Evolutionary conservation across 75 land plant species (phyloP).

Genomic region (Picea glauca): DNA sequence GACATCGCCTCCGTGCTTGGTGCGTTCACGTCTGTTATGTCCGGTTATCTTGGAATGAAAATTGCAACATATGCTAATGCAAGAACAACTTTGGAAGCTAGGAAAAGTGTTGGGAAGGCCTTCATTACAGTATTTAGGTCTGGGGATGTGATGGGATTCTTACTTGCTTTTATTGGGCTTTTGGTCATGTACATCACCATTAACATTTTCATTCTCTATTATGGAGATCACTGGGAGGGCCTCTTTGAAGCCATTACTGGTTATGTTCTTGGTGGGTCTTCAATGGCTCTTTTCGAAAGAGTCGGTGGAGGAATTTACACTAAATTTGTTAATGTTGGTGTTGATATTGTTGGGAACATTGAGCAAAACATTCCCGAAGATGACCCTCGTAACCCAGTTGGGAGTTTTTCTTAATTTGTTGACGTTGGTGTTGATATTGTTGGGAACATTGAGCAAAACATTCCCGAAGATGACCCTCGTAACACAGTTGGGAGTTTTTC

Average conservation of each 20-base stretch:
- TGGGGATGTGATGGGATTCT: constrained; percentile 60
- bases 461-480: constrained; percentile 74
- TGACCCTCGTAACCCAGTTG: no score
- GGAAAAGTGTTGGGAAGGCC: constrained; percentile 67
- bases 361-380: no score
- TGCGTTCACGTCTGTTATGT: constrained; percentile 66
- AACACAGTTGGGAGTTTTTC: constrained; percentile 60
- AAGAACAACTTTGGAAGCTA: constrained; percentile 66
- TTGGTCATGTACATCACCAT: constrained; percentile 52
- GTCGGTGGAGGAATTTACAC: constrained; percentile 76
- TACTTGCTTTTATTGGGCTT: constrained; percentile 62
- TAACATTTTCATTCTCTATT: constrained; percentile 57
- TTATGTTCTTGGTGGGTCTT: constrained; percentile 72
- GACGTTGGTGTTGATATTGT: constrained; percentile 82
- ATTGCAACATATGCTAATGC: constrained; percentile 74
- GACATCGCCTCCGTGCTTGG: constrained; percentile 69
- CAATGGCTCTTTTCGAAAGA: constrained; percentile 75
- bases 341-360: no score
- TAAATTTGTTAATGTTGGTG: no score
- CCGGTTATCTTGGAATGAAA: constrained; percentile 69
- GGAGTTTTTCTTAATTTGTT: no score
- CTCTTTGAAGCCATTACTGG: constrained; percentile 67
- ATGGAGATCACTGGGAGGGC: constrained; percentile 62
- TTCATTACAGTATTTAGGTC: constrained; percentile 65
- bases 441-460: constrained; percentile 68